A percentile compares a stretch with the other conserved stretches of the same genome.
Evolutionary conservation across 1,139 yeast genomes (phyloP).

Genomic region (Kurtzmaniella natalensis): DNA sequence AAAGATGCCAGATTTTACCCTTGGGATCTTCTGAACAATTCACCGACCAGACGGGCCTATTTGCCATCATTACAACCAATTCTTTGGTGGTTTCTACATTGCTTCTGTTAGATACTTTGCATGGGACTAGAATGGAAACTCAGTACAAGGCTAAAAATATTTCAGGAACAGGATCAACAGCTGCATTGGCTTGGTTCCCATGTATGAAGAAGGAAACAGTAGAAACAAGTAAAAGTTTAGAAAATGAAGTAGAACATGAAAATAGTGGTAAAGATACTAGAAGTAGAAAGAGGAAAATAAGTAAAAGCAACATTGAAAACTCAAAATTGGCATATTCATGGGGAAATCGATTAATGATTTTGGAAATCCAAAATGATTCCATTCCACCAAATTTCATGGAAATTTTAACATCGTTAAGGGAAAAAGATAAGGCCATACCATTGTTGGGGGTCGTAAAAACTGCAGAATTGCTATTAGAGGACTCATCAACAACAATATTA

Average conservation of each 20-base stretch:
- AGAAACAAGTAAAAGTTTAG: too few relatives aligned
- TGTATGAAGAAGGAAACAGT: conserved; percentile 26
- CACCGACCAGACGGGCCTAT: conserved; percentile 53
- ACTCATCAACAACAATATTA: conserved; percentile 37
- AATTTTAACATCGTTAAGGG: conserved; percentile 30
- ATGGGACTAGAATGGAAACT: conserved; percentile 32
- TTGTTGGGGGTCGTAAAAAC: conserved; percentile 39
- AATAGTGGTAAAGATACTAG: not conserved
- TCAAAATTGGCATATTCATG: conserved; percentile 67
- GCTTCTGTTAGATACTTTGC: conserved; percentile 39
- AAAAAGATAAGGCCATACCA: conserved; percentile 36
- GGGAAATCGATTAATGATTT: conserved; percentile 52
- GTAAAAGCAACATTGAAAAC: conserved; percentile 16
- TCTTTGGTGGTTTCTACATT: conserved; percentile 53
- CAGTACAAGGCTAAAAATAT: conserved; percentile 40
- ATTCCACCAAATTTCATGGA: conserved; percentile 26
- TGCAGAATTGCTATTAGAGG: conserved; percentile 39
- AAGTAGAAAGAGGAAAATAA: conserved; percentile 19
- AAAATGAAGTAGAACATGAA: not conserved
- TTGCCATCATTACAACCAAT: conserved; percentile 57
- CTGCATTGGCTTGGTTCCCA: conserved; percentile 16
- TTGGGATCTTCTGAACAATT: conserved; percentile 48
- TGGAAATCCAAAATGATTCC: conserved; percentile 42
- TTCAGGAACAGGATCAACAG: conserved; percentile 37
- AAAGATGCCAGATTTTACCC: conserved; percentile 45